Conservation (phyloP, 2,329 filamentous ascomycete genomes). For the Lachnellula subtilissima region DNA sequence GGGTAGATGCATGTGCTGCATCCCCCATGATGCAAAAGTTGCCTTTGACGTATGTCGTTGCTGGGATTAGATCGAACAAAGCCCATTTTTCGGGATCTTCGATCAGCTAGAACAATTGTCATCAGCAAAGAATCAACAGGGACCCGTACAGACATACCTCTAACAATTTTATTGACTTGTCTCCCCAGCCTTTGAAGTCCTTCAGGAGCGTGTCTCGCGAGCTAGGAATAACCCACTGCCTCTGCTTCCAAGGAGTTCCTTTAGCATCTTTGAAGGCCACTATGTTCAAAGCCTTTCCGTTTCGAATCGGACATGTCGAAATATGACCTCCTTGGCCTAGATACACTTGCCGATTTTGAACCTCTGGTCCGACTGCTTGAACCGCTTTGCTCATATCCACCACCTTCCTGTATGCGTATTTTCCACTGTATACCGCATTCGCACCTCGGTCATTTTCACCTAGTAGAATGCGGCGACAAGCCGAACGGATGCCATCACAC, state of each 20-base stretch:
- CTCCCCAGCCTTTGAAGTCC: slow-evolving; percentile 40
- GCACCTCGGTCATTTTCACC: slow-evolving; percentile 41
- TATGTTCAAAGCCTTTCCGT: slow-evolving; percentile 50
- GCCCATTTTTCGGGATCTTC: slow-evolving; percentile 49
- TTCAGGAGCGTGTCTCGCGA: slow-evolving; percentile 36
- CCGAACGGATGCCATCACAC: slow-evolving; percentile 59
- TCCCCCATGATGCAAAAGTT: slow-evolving; percentile 49
- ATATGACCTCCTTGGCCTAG: slow-evolving; percentile 51
- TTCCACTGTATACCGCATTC: slow-evolving; percentile 47
- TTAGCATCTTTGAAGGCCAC: slow-evolving; percentile 44
- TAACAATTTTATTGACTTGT: slow-evolving; percentile 15
- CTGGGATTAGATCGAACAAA: slow-evolving; percentile 49
- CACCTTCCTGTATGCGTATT: slow-evolving; percentile 56
- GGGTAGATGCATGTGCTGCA: slow-evolving; percentile 51
- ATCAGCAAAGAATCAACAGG: neutral
- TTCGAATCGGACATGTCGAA: slow-evolving; percentile 55
- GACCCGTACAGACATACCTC: slow-evolving; percentile 8
- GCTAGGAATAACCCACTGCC: slow-evolving; percentile 37
- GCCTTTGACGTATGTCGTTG: slow-evolving; percentile 40
- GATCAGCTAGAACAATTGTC: slow-evolving; percentile 34
- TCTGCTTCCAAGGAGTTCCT: slow-evolving; percentile 35
- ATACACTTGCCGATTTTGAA: slow-evolving; percentile 49
- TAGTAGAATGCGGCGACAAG: slow-evolving; percentile 46
- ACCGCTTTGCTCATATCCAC: slow-evolving; percentile 51
- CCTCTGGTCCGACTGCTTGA: slow-evolving; percentile 41